Percentiles rank a stretch among this genome's conserved stretches.
Conservation (phyloP, 2,329 filamentous ascomycete species). For the Hymenoscyphus scutula region DNA sequence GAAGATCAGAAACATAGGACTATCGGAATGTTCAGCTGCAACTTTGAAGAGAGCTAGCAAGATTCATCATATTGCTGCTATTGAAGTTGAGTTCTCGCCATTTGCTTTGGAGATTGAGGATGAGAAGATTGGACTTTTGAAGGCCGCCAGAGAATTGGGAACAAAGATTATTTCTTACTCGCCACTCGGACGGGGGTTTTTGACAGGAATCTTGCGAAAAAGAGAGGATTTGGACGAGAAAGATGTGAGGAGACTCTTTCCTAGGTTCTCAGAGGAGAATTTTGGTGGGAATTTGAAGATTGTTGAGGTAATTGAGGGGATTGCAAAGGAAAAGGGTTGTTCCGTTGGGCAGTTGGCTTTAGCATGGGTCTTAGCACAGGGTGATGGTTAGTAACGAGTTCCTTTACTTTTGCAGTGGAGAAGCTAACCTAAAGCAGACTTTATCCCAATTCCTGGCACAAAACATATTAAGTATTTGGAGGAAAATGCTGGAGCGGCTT, state of each 20-base stretch:
- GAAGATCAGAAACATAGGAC: constrained; percentile 56
- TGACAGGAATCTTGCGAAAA: constrained; percentile 50
- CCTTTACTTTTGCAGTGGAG: background rate
- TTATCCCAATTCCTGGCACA: constrained; percentile 55
- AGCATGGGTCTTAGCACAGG: constrained; percentile 51
- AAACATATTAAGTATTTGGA: constrained; percentile 46
- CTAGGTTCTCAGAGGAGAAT: constrained; percentile 49
- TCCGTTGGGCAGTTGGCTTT: constrained; percentile 51
- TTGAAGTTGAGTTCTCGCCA: constrained; percentile 54
- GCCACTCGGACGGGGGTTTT: constrained; percentile 56
- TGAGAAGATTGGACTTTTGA: constrained; percentile 44
- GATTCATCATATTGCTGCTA: constrained; percentile 49
- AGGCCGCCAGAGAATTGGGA: constrained; percentile 57
- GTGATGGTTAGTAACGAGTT: constrained; percentile 31
- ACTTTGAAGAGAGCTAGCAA: constrained; percentile 51
- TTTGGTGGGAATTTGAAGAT: constrained; percentile 50
- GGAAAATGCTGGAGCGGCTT: constrained; percentile 26
- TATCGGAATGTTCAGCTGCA: constrained; percentile 50
- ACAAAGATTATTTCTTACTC: constrained; percentile 56
- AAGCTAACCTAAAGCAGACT: constrained; percentile 34
- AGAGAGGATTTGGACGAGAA: constrained; percentile 46
- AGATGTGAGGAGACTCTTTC: constrained; percentile 47
- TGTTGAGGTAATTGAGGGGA: constrained; percentile 42
- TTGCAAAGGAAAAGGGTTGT: constrained; percentile 50
- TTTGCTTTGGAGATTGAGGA: constrained; percentile 58